Evolutionary conservation across 2,329 filamentous ascomycete genomes (phyloP).

Genomic region (Cercospora canescens): DNA sequence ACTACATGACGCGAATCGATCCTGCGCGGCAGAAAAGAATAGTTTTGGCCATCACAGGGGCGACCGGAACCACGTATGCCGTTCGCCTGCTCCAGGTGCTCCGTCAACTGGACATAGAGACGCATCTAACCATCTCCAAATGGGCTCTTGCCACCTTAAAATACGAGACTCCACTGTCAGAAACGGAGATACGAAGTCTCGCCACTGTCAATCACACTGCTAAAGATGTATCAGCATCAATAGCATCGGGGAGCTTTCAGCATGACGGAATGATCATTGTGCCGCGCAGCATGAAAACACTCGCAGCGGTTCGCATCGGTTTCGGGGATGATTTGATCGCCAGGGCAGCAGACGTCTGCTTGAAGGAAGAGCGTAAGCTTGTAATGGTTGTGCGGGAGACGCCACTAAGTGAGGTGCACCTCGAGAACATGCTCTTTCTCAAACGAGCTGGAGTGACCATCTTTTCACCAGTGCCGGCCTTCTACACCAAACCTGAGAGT

Average conservation of each 20-base stretch:
- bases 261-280: conserved; percentile 50
- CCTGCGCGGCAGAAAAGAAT: conserved; percentile 34
- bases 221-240: conserved; percentile 48
- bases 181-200: conserved; percentile 1
- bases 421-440: conserved; percentile 48
- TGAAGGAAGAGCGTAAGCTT: conserved; percentile 47
- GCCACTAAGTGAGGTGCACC: conserved; percentile 50
- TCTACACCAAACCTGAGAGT: conserved; percentile 38
- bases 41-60: conserved; percentile 53
- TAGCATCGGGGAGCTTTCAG: conserved; percentile 46
- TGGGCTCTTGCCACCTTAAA: conserved; percentile 48
- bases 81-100: conserved; percentile 46
- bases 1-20: neutral
- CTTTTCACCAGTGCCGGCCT: conserved; percentile 48
- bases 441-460: conserved; percentile 44
- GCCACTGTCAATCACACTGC: conserved; percentile 36
- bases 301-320: conserved; percentile 45
- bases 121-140: conserved; percentile 45
- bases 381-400: conserved; percentile 48
- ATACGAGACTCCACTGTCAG: conserved; percentile 10
- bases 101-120: conserved; percentile 47
- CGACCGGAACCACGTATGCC: conserved; percentile 48
- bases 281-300: conserved; percentile 52
- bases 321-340: conserved; percentile 50
- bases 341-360: conserved; percentile 47